phyloP scores from a whole-genome alignment of 2,329 filamentous ascomycete genomes.

The Sclerotinia minor region DNA sequence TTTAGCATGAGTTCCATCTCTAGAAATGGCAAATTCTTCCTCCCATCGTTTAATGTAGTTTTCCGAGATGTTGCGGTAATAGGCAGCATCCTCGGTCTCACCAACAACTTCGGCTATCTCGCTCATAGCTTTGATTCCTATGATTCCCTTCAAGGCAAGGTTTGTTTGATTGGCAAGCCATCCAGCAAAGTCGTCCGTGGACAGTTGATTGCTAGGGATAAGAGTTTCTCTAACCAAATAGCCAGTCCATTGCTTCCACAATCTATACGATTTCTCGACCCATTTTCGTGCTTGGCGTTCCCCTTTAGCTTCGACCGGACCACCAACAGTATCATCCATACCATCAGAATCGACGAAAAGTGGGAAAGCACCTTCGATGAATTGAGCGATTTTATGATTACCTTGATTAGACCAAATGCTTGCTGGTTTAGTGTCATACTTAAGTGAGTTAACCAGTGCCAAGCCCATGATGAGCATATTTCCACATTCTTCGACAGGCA shows the following conservation, averaged over 20 bases:
- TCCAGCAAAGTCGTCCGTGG: slow-evolving; percentile 70
- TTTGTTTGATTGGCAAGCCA: slow-evolving; percentile 70
- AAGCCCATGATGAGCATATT: slow-evolving; percentile 73
- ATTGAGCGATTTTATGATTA: slow-evolving; percentile 33
- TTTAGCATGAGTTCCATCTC: slow-evolving; percentile 66
- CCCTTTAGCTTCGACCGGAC: slow-evolving; percentile 50
- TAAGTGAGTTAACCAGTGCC: slow-evolving; percentile 72
- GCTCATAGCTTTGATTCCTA: slow-evolving; percentile 77
- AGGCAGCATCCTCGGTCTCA: slow-evolving; percentile 54
- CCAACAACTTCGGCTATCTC: slow-evolving; percentile 61
- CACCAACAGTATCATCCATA: slow-evolving; percentile 64
- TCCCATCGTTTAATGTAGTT: slow-evolving; percentile 67
- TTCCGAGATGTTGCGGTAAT: slow-evolving; percentile 62
- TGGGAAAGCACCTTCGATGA: slow-evolving; percentile 36
- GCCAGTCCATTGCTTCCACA: slow-evolving; percentile 70
- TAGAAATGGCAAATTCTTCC: slow-evolving; percentile 59
- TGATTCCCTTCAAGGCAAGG: slow-evolving; percentile 73
- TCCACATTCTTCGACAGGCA: slow-evolving; percentile 67
- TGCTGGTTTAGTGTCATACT: slow-evolving; percentile 58
- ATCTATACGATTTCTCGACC: slow-evolving; percentile 59
- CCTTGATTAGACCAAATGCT: slow-evolving; percentile 58
- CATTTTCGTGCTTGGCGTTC: slow-evolving; percentile 60
- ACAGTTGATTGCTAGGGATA: slow-evolving; percentile 65
- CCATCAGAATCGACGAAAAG: slow-evolving; percentile 50
- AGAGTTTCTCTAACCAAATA: slow-evolving; percentile 66